Percentiles rank a stretch among this genome's conserved stretches.
These are phyloP conservation scores for Epichloe elymi DNA, from an alignment of 2,329 filamentous ascomycete species.

Conservation along the genomic window DNA sequence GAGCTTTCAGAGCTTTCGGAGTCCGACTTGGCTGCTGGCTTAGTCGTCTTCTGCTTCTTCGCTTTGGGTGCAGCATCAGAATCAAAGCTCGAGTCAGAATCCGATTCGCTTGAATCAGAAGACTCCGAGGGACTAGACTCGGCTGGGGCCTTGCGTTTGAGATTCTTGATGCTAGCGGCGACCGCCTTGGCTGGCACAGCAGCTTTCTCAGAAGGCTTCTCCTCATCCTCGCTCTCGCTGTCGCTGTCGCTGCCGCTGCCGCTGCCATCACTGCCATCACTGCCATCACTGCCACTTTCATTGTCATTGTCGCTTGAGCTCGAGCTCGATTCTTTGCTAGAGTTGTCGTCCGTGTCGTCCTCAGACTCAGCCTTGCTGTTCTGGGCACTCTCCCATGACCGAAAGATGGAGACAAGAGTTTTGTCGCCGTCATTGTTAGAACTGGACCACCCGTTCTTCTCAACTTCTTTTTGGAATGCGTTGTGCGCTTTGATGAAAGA, in stretches of 20 bases:
- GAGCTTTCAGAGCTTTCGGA: conserved; percentile 7
- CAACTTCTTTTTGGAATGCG: conserved; percentile 50
- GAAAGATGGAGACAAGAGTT: conserved; percentile 37
- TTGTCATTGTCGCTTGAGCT: conserved; percentile 20
- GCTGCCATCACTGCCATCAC: background rate
- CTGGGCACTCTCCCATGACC: conserved; percentile 32
- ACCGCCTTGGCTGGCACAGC: conserved; percentile 11
- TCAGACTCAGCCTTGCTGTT: conserved; percentile 11
- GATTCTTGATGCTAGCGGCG: conserved; percentile 12
- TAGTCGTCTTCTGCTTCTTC: conserved; percentile 38
- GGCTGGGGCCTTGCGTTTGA: conserved; percentile 29
- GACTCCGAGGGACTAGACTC: conserved; percentile 14
- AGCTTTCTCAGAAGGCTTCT: conserved; percentile 7
- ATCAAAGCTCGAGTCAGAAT: conserved; percentile 26
- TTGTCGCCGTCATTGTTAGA: conserved; percentile 13
- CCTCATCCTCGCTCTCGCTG: conserved; percentile 10
- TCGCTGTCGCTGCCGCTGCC: conserved; percentile 6
- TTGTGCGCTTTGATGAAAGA: conserved; percentile 48
- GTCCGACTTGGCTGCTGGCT: conserved; percentile 7
- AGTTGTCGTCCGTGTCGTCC: conserved; percentile 16
- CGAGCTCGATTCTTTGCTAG: conserved; percentile 17
- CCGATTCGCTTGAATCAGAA: conserved; percentile 19
- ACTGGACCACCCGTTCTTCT: conserved; percentile 34
- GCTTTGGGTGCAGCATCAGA: conserved; percentile 33
- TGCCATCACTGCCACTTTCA: conserved; percentile 13